Percentiles rank a stretch among this genome's conserved stretches.
These are phyloP conservation scores for Erysimum cheiri DNA, from an alignment of 441 rosid genomes.

Conservation along the genomic window DNA sequence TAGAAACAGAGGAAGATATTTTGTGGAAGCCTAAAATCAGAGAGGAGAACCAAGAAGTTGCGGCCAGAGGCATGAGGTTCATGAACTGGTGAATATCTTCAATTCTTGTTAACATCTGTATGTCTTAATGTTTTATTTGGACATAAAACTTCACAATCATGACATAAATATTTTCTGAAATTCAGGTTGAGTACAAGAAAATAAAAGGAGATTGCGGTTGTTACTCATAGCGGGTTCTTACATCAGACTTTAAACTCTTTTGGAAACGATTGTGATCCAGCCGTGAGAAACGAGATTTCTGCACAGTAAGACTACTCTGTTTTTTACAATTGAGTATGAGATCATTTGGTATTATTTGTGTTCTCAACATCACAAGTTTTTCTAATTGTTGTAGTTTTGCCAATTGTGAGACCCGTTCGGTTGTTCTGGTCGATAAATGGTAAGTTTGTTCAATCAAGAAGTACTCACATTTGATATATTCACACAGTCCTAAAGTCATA, in stretches of 20 bases:
- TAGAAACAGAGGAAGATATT: conserved; percentile 67
- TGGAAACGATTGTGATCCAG: conserved; percentile 68
- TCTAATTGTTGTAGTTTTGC: conserved; percentile 57
- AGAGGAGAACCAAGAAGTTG: conserved; percentile 68
- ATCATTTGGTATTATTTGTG: not conserved
- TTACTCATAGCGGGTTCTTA: conserved; percentile 81
- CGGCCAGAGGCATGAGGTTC: conserved; percentile 75
- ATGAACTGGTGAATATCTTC: conserved; percentile 59
- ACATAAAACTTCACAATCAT: too few species aligned
- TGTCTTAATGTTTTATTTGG: too few species aligned
- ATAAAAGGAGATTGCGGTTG: conserved; percentile 84
- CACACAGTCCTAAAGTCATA: too few species aligned
- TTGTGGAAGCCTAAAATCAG: conserved; percentile 68
- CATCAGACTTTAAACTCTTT: conserved; percentile 56
- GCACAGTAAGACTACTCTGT: conserved; percentile 55
- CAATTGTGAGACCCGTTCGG: conserved; percentile 74
- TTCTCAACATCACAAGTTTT: not conserved
- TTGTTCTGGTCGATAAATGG: conserved; percentile 70
- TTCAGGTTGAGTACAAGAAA: conserved; percentile 78
- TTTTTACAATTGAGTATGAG: too few species aligned
- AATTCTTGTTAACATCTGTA: not conserved
- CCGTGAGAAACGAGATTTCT: conserved; percentile 66
- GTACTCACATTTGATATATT: not conserved
- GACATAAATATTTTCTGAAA: too few species aligned
- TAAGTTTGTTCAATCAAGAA: conserved; percentile 34